Percentiles rank a stretch among this genome's conserved stretches.
Evolutionary conservation across 2,329 filamentous ascomycete genomes (phyloP).

Genomic region (Paecilomyces sp.): DNA sequence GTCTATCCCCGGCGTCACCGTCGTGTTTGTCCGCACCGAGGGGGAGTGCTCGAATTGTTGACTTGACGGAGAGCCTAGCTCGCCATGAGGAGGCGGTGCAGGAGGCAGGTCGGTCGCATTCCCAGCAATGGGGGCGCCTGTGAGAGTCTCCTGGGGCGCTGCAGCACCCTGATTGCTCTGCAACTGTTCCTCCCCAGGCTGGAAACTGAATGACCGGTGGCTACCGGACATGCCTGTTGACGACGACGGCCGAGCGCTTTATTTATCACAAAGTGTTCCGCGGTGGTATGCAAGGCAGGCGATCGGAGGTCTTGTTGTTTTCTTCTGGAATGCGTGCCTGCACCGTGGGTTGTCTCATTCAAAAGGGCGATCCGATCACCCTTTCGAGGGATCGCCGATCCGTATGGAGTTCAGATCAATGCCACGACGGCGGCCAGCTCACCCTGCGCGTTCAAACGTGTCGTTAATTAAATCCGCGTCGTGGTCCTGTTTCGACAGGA

Average conservation of each 20-base stretch:
- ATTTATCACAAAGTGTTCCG: not conserved
- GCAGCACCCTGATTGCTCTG: not conserved
- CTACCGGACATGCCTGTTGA: conserved; percentile 11
- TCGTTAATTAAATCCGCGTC: not conserved
- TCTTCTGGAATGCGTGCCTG: not conserved
- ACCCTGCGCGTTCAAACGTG: not conserved
- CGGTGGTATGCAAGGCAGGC: not conserved
- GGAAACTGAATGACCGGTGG: conserved; percentile 16
- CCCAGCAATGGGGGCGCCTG: conserved; percentile 3
- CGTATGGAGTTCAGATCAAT: not conserved
- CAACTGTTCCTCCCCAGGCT: conserved; percentile 10
- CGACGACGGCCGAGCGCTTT: not conserved
- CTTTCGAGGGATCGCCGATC: not conserved
- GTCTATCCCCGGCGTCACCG: conserved; percentile 56
- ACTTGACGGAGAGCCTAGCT: conserved; percentile 2
- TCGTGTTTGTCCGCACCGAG: conserved; percentile 27
- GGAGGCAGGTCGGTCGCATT: conserved; percentile 4
- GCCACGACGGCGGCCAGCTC: not conserved
- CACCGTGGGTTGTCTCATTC: not conserved
- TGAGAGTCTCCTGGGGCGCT: not conserved
- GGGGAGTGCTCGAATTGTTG: conserved; percentile 17
- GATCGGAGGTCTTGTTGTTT: not conserved
- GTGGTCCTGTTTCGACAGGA: not conserved
- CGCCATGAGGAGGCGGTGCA: conserved; percentile 11
- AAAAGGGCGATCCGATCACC: not conserved